Base-by-base conservation (phyloP, 1,284 basidiomycete genomes). In the Afroboletus lepidellus region DNA sequence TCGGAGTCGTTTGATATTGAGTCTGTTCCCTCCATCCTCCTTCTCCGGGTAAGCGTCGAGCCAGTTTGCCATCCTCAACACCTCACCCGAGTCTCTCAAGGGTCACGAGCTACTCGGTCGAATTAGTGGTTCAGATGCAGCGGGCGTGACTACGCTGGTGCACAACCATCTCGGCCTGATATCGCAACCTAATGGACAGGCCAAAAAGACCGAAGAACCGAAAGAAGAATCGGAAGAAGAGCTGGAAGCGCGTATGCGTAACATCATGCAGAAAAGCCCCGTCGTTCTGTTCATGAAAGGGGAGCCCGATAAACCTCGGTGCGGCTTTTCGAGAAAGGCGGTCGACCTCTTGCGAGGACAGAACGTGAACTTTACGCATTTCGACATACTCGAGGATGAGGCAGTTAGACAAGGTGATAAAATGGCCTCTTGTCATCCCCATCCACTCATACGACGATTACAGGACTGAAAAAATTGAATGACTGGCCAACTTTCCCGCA, bases 211-310 rank as follows among this genome's bases (percentile, higher is more conserved):
- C 20, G 73, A 72, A 53, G 88, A 92, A 68, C 78, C 81, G 6
- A 70, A 76, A n/a, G 73, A 72, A 53, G 88, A 92, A 68, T 78
- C 81, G 6, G 70, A 76, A n/a, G 87, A 87, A 59, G 75, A 89
- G 58, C 77, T 93, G 21, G 77, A 80, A 39, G 65, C 69, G 39
- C 78, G 92, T 48, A 80, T 93, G 68, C 73, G 70, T 27, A 62
- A 58, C 43, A 69, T 95, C 54, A 94, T 94, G 90, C 76, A 76
- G 49, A 78, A 82, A 72, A 80, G 74, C 67, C 72, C 72, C 12
- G 83, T 98, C 11, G 92, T 99, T 51, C 72, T 99, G 52, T 98
- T 99, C 80, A 99, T 99, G 95, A 99, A 99, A 74, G 97, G 96
- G 34, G 81, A 77, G 51, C 94, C 94, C 0, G 84, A 90, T 41